A percentile compares a stretch with the other conserved stretches of the same genome.
Conservation (phyloP, 768 basidiomycete genomes). For the Lactifluus echinatus region DNA sequence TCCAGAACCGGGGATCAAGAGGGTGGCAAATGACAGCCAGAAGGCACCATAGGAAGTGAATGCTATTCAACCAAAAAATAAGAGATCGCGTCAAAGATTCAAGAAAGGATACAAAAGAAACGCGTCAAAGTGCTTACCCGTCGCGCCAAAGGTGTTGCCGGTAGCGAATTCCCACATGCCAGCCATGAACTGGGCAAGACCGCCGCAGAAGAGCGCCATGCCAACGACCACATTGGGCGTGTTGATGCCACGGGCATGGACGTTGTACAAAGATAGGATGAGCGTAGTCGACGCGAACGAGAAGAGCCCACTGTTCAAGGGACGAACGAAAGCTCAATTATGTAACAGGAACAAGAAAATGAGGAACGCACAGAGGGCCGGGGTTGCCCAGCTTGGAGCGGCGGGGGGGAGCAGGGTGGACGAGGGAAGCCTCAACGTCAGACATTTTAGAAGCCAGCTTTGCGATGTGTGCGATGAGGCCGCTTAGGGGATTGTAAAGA, state of each 20-base stretch:
- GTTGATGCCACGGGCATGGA: conserved; percentile 42
- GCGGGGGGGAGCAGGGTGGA: background rate
- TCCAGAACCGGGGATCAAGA: conserved; percentile 64
- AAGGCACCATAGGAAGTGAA: conserved; percentile 82
- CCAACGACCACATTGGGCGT: conserved; percentile 69
- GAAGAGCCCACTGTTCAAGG: conserved; percentile 71
- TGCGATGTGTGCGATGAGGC: background rate
- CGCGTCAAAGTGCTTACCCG: conserved; percentile 39
- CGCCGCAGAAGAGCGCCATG: conserved; percentile 81
- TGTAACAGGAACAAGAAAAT: conserved; percentile 1
- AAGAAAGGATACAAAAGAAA: background rate
- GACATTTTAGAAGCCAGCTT: conserved; percentile 12
- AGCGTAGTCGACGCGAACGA: conserved; percentile 81
- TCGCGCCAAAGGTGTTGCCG: conserved; percentile 63
- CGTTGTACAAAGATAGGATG: conserved; percentile 69
- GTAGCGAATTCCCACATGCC: conserved; percentile 67
- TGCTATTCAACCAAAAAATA: too few species aligned
- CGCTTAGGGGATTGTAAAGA: too few species aligned
- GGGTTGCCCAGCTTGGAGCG: conserved; percentile 6
- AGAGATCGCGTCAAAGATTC: background rate
- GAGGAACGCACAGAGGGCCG: conserved; percentile 39
- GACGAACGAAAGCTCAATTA: conserved; percentile 42
- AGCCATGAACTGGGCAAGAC: conserved; percentile 76
- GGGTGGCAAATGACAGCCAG: conserved; percentile 76
- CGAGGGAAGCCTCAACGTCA: background rate